phyloP scores from a whole-genome alignment of 2,329 filamentous ascomycete genomes.

The Colletotrichum falcatum region DNA sequence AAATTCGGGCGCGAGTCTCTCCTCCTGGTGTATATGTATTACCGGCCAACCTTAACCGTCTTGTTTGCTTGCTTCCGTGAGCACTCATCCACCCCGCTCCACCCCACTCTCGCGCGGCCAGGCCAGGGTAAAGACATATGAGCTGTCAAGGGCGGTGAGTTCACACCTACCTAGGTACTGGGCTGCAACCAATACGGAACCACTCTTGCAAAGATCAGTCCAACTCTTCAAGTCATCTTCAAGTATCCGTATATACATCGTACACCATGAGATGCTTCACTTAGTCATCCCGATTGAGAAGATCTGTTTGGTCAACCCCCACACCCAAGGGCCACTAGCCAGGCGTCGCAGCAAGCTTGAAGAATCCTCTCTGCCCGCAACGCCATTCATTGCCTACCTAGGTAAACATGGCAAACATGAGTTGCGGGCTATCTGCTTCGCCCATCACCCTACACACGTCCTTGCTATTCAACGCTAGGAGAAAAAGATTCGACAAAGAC shows the following conservation, averaged over 20 bases:
- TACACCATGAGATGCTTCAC: not conserved
- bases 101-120: slow-evolving; percentile 8
- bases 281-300: not conserved
- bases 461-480: slow-evolving; percentile 59
- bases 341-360: not conserved
- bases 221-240: too few relatives aligned
- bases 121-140: too few relatives aligned
- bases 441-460: slow-evolving; percentile 57
- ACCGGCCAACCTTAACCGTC: not conserved
- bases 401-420: slow-evolving; percentile 12
- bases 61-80: not conserved
- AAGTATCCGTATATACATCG: too few relatives aligned
- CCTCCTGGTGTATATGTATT: too few relatives aligned
- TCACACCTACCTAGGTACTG: not conserved
- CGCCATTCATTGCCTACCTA: not conserved
- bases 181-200: not conserved
- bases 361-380: not conserved
- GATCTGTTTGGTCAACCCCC: not conserved
- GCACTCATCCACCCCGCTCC: not conserved
- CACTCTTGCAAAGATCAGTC: not conserved
- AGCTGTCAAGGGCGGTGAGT: slow-evolving; percentile 19
- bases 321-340: not conserved
- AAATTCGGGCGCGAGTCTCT: not conserved
- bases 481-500: slow-evolving; percentile 55
- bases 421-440: not conserved